A percentile compares a stretch with the other conserved stretches of the same genome.
Evolutionary conservation across 2,329 filamentous ascomycete genomes (phyloP).

Genomic region (Orbilia quercus): DNA sequence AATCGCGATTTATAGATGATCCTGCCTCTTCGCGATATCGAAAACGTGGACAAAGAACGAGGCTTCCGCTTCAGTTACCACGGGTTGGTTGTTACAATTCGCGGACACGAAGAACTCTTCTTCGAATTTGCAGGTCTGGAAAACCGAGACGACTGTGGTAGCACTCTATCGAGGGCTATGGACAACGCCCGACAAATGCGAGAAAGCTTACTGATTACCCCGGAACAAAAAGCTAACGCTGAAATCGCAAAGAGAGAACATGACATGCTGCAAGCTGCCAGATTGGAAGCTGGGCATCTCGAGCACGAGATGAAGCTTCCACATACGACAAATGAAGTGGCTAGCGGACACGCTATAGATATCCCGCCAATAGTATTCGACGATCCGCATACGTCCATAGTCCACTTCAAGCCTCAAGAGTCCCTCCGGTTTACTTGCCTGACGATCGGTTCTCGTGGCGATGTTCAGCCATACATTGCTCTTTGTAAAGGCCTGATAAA

Average conservation of each 20-base stretch:
- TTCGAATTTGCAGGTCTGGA: slow-evolving; percentile 88
- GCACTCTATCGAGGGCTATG: slow-evolving; percentile 80
- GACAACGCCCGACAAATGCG: slow-evolving; percentile 77
- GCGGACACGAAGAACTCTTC: slow-evolving; percentile 93
- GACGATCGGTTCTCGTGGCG: slow-evolving; percentile 93
- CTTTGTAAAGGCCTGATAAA: slow-evolving; percentile 88
- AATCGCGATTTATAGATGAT: slow-evolving; percentile 69
- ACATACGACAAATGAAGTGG: slow-evolving; percentile 58
- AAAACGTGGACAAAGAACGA: slow-evolving; percentile 93
- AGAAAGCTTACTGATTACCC: slow-evolving; percentile 75
- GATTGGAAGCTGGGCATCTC: slow-evolving; percentile 65
- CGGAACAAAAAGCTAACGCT: slow-evolving; percentile 76
- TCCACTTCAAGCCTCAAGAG: slow-evolving; percentile 87
- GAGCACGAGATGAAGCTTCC: slow-evolving; percentile 63
- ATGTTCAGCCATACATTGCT: slow-evolving; percentile 97
- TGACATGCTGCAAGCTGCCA: slow-evolving; percentile 80
- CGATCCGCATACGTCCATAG: slow-evolving; percentile 84
- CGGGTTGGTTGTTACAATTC: slow-evolving; percentile 90
- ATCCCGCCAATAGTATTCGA: slow-evolving; percentile 86
- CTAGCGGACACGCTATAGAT: slow-evolving; percentile 63
- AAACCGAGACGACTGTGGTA: slow-evolving; percentile 85
- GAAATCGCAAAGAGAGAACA: slow-evolving; percentile 83
- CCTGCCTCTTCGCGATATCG: slow-evolving; percentile 87
- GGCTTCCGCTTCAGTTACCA: slow-evolving; percentile 92
- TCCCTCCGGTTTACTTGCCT: slow-evolving; percentile 88